Base-by-base conservation (phyloP, 2,329 filamentous ascomycete genomes). In the Diaporthe vaccinii region DNA sequence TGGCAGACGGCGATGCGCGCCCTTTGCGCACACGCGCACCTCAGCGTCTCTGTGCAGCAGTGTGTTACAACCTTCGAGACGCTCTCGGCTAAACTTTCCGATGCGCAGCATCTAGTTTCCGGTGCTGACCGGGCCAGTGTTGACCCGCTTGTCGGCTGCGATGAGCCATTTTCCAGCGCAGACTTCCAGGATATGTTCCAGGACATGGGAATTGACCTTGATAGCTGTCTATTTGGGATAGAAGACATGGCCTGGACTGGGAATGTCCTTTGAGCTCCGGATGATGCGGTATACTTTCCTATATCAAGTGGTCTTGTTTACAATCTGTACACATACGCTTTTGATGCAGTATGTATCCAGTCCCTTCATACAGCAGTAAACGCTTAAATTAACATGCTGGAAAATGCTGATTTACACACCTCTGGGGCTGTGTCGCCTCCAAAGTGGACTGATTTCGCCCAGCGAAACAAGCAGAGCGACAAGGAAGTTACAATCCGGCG, bases 21-120 rank as follows among this genome's bases (percentile, higher is more conserved):
- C 15, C 76, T 82, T 22, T 74, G 78, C 41, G 72, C 77, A 31
- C 78, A 82, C 76, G 61, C 78, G 41, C 78, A 79, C 69, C 62
- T 79, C 49, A 78, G 78, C 59, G 49, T 44, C 25, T 79, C 76
- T 73, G 67, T 79, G 4, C 76, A 76, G 28, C 70, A 78, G 34
- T 79, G 76, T 53, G 65, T 79, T 25, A 5, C 44, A 31, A 78
- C 71, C 17, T 76, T 74, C 15, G 51, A 71, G 34, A 62, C 44
- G 14, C 68, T 75, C 17, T 72, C 67, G 22, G 41, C 7, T 31
- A 75, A 72, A 46, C 67, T 67, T 4, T 59, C 76, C 78, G 70
- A 79, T 73, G 55, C 20, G 6, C 55, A 58, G 55, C 31, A 58
- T 20, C 22, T 36, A 12, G 2, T 9, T 8, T 28, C 25, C 25